Evolutionary conservation across 441 rosid genomes (phyloP).

Genomic region (Pelargonium exstipulatum): DNA sequence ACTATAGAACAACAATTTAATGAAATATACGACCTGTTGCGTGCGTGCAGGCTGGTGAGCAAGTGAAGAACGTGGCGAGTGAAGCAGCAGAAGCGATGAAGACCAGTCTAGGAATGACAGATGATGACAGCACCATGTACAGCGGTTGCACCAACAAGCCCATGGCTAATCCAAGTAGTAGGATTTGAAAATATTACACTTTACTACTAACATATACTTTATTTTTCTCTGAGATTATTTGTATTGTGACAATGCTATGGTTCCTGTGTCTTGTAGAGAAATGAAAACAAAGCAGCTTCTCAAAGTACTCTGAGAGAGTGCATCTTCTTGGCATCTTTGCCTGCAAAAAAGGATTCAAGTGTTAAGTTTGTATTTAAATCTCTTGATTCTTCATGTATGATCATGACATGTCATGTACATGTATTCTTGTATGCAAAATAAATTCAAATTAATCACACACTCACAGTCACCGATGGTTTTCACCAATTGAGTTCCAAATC

Average conservation of each 20-base stretch:
- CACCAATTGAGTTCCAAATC: background rate
- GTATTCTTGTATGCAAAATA: no score
- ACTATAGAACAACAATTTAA: background rate
- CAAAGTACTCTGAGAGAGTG: background rate
- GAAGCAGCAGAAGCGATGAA: slow-evolving; percentile 52
- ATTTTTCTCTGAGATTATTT: no score
- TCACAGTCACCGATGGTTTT: background rate
- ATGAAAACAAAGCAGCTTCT: background rate
- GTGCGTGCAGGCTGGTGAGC: slow-evolving; percentile 39
- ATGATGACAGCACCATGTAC: slow-evolving; percentile 23
- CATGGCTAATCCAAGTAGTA: background rate
- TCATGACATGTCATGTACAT: no score
- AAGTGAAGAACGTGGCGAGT: slow-evolving; percentile 52
- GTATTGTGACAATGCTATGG: no score
- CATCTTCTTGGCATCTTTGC: background rate
- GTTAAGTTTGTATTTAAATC: background rate
- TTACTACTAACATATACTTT: no score
- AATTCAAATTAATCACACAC: background rate
- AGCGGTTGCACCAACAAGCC: slow-evolving; percentile 26
- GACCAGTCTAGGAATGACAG: slow-evolving; percentile 43
- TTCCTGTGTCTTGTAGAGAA: background rate
- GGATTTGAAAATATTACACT: background rate
- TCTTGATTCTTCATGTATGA: background rate
- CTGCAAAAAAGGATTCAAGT: background rate
- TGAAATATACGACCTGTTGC: background rate